These are phyloP conservation scores for Sicyos baderoa DNA, from an alignment of 306 rosid species.

Conservation along the genomic window DNA sequence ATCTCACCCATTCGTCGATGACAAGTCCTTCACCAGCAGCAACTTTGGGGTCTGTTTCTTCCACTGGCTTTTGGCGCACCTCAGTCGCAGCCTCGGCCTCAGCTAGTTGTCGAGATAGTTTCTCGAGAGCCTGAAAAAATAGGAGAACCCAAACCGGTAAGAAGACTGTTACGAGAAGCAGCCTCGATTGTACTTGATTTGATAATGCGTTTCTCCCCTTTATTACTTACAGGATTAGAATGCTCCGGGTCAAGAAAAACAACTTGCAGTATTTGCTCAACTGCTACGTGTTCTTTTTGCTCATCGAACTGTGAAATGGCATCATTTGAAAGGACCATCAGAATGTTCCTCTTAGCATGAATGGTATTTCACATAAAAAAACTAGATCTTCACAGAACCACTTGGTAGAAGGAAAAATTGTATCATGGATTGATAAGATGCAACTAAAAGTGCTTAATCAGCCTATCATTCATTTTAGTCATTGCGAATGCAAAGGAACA, in stretches of 20 bases:
- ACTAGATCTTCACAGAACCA: background rate
- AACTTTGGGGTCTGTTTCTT: slow-evolving; percentile 60
- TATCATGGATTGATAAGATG: background rate
- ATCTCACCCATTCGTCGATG: slow-evolving; percentile 93
- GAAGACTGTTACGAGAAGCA: background rate
- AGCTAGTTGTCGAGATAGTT: slow-evolving; percentile 71
- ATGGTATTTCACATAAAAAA: background rate
- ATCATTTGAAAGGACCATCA: slow-evolving; percentile 3
- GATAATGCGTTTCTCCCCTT: background rate
- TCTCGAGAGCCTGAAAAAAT: slow-evolving; percentile 55
- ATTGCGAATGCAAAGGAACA: too few species aligned
- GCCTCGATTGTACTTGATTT: background rate
- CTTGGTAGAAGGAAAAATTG: background rate
- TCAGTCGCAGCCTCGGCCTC: slow-evolving; percentile 84
- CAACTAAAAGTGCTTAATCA: too few species aligned
- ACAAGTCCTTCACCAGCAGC: slow-evolving; percentile 73
- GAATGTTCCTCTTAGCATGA: background rate
- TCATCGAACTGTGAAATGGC: slow-evolving; percentile 66
- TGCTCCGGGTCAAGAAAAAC: slow-evolving; percentile 75
- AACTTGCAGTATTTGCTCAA: slow-evolving; percentile 83
- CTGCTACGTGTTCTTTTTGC: slow-evolving; percentile 77
- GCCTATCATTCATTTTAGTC: too few species aligned
- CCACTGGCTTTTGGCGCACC: slow-evolving; percentile 59
- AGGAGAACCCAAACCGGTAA: background rate
- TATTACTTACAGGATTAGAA: slow-evolving; percentile 59